phyloP scores from a whole-genome alignment of 2,329 filamentous ascomycete species.

The Neurospora sp. region DNA sequence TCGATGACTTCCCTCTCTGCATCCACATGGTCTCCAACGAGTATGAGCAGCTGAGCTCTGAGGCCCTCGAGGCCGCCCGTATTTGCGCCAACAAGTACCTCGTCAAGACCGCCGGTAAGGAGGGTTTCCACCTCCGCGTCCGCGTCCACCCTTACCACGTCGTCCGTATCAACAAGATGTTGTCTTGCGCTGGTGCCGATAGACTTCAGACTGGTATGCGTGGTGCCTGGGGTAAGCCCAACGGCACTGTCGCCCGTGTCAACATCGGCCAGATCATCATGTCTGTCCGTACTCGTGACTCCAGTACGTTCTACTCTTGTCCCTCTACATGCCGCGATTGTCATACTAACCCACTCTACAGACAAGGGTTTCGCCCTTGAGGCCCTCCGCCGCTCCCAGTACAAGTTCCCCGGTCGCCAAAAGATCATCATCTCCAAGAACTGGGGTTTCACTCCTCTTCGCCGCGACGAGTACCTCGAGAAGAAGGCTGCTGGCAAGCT shows the following conservation, averaged over 20 bases:
- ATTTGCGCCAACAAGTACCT: conserved; percentile 99
- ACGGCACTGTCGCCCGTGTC: conserved; percentile 97
- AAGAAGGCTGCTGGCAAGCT: conserved; percentile 89
- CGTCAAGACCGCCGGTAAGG: conserved; percentile 62
- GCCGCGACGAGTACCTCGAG: conserved; percentile 93
- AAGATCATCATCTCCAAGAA: conserved; percentile 99
- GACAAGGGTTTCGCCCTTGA: conserved; percentile 90
- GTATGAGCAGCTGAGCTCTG: conserved; percentile 99
- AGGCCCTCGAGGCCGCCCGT: conserved; percentile 98
- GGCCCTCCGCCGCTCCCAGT: conserved; percentile 97
- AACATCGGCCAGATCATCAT: conserved; percentile 99
- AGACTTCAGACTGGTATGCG: conserved; percentile 99
- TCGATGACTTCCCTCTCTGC: conserved; percentile 99
- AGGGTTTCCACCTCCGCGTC: conserved; percentile 64
- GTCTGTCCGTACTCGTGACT: conserved; percentile 93
- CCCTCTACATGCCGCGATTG: neutral
- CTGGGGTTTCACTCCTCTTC: conserved; percentile 99
- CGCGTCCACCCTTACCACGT: conserved; percentile 99
- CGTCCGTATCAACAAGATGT: conserved; percentile 99
- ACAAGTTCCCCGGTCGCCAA: conserved; percentile 99
- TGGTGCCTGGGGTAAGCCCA: conserved; percentile 99
- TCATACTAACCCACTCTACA: conserved; percentile 26
- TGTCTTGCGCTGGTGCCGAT: conserved; percentile 99
- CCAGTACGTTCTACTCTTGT: conserved; percentile 46
- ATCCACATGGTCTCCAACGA: conserved; percentile 99